Evolutionary conservation across 2,329 filamentous ascomycete genomes (phyloP).

Genomic region (Fusarium hainanense): DNA sequence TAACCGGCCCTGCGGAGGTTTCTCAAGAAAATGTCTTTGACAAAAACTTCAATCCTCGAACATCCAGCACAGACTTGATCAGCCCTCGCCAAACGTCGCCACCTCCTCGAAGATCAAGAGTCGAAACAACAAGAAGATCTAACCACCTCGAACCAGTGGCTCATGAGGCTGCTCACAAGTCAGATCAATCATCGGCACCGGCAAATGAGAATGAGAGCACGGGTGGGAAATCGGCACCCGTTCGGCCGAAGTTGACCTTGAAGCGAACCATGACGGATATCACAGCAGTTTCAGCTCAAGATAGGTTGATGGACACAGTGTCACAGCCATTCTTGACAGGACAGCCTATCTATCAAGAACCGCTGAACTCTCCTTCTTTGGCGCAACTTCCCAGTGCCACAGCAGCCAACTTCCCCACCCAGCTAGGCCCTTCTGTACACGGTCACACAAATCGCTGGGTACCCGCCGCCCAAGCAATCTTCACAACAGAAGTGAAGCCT

Average conservation of each 20-base stretch:
- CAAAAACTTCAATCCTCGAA: slow-evolving; percentile 74
- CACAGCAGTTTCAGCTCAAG: slow-evolving; percentile 77
- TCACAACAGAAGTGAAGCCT: slow-evolving; percentile 89
- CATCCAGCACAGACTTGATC: slow-evolving; percentile 62
- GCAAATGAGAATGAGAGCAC: slow-evolving; percentile 68
- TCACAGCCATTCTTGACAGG: slow-evolving; percentile 79
- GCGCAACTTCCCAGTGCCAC: slow-evolving; percentile 53
- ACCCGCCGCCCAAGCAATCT: slow-evolving; percentile 93
- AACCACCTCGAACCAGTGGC: slow-evolving; percentile 29
- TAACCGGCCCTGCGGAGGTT: slow-evolving; percentile 82
- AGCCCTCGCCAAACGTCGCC: slow-evolving; percentile 52
- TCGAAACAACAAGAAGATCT: slow-evolving; percentile 27
- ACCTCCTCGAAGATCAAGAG: slow-evolving; percentile 36
- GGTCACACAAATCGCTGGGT: slow-evolving; percentile 91
- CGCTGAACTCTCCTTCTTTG: slow-evolving; percentile 57
- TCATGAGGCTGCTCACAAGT: slow-evolving; percentile 48
- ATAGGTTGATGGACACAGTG: slow-evolving; percentile 85
- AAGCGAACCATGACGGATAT: slow-evolving; percentile 92
- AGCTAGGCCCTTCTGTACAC: slow-evolving; percentile 74
- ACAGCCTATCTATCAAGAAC: slow-evolving; percentile 52
- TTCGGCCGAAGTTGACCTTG: slow-evolving; percentile 70
- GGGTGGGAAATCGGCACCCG: slow-evolving; percentile 62
- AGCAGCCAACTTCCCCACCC: slow-evolving; percentile 57
- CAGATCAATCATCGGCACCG: slow-evolving; percentile 64
- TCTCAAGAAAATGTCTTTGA: slow-evolving; percentile 87